phyloP scores from a whole-genome alignment of 208 protist genomes.

The Trypanosoma congolense region DNA sequence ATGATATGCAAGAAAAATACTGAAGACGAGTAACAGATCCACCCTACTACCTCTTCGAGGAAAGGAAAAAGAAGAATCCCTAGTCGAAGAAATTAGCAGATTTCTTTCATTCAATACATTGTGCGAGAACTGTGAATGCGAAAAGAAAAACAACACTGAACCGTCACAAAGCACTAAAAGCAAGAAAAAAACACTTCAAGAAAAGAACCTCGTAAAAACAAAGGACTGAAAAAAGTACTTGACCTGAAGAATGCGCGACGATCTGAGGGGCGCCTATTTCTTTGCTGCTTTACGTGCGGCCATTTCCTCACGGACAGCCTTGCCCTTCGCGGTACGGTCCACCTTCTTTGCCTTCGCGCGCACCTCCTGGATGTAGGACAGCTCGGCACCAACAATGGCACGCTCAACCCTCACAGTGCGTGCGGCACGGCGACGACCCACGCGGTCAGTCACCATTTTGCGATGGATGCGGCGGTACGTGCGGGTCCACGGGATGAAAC shows the following conservation, averaged over 20 bases:
- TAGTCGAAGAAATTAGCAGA: too few relatives aligned
- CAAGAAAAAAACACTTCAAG: slow-evolving; percentile 7
- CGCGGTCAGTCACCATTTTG: slow-evolving; percentile 87
- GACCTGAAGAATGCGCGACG: too few relatives aligned
- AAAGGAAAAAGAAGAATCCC: too few relatives aligned
- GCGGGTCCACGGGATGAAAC: slow-evolving; percentile 90
- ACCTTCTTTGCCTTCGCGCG: slow-evolving; percentile 62
- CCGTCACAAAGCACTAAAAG: slow-evolving; percentile 17
- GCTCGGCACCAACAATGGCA: slow-evolving; percentile 84
- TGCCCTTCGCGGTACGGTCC: slow-evolving; percentile 86
- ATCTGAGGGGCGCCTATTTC: slow-evolving; percentile 78
- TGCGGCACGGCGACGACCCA: slow-evolving; percentile 73
- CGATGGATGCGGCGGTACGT: slow-evolving; percentile 91
- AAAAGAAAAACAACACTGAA: slow-evolving; percentile 16
- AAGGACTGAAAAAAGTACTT: too few relatives aligned
- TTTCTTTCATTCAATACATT: too few relatives aligned
- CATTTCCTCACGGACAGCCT: slow-evolving; percentile 85
- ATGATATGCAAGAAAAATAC: too few relatives aligned
- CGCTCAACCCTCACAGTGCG: slow-evolving; percentile 70
- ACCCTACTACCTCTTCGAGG: too few relatives aligned
- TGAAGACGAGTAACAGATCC: too few relatives aligned
- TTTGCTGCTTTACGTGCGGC: slow-evolving; percentile 88
- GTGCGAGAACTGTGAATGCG: too few relatives aligned
- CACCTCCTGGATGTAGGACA: slow-evolving; percentile 87
- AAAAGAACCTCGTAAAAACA: too few relatives aligned